These are phyloP conservation scores for Paecilomyces niveus DNA, from an alignment of 2,329 filamentous ascomycete genomes.

Conservation along the genomic window DNA sequence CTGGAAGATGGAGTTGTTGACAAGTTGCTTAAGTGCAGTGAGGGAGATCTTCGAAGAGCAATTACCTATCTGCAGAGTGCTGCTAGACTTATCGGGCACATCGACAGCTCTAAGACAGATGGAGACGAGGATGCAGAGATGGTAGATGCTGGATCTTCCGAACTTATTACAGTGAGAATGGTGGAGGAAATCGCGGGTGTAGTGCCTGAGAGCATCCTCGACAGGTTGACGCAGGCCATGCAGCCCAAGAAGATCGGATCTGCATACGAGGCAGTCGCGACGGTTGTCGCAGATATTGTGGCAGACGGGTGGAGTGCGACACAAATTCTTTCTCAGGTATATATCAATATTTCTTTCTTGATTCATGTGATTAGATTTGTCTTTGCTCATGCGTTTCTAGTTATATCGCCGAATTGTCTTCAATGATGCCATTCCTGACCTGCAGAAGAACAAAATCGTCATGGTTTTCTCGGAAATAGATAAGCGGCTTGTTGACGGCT, in stretches of 20 bases:
- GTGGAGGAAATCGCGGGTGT: conserved; percentile 96
- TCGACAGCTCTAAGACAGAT: conserved; percentile 37
- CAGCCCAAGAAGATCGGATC: conserved; percentile 59
- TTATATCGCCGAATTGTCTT: conserved; percentile 70
- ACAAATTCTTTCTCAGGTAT: conserved; percentile 74
- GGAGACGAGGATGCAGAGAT: conserved; percentile 54
- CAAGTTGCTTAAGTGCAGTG: conserved; percentile 76
- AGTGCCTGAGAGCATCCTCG: conserved; percentile 69
- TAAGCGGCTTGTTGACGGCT: conserved; percentile 87
- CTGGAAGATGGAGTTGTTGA: conserved; percentile 75
- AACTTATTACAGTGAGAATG: conserved; percentile 63
- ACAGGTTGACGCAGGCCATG: conserved; percentile 65
- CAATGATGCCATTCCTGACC: conserved; percentile 75
- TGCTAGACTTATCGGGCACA: conserved; percentile 73
- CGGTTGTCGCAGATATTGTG: conserved; percentile 80
- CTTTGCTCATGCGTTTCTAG: conserved; percentile 7
- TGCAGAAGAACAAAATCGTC: conserved; percentile 85
- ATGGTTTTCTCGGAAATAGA: conserved; percentile 88
- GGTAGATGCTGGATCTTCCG: conserved; percentile 45
- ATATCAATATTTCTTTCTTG: conserved; percentile 11
- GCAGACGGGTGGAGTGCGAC: conserved; percentile 95
- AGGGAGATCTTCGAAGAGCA: conserved; percentile 90
- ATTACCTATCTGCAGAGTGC: conserved; percentile 95
- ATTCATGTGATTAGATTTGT: background rate
- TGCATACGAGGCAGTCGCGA: conserved; percentile 67